Evolutionary conservation across 257 asterid genomes (phyloP).

Genomic region (Salvia hispanica): DNA sequence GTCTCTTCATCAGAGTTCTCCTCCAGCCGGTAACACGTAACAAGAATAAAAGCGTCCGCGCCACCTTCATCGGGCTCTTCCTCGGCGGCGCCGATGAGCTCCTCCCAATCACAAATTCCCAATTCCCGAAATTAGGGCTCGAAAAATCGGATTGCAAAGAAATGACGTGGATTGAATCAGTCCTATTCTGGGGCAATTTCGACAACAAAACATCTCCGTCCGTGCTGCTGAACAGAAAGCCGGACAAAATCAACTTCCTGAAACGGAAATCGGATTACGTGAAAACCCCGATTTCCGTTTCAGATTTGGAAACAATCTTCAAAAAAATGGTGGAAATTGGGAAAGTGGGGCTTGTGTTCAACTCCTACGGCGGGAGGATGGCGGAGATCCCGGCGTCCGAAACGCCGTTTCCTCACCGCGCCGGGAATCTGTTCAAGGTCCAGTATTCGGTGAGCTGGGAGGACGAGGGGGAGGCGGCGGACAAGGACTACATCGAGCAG

Average conservation of each 20-base stretch:
- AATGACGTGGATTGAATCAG: constrained; percentile 66
- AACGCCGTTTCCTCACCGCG: constrained; percentile 67
- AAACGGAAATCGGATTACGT: constrained; percentile 71
- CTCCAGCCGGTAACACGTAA: constrained; percentile 39
- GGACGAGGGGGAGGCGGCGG: constrained; percentile 42
- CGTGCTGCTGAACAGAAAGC: constrained; percentile 36
- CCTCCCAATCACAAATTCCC: constrained; percentile 28
- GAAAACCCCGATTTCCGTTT: constrained; percentile 42
- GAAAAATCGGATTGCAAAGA: constrained; percentile 44
- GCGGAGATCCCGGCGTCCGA: constrained; percentile 43
- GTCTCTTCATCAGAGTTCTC: constrained; percentile 45
- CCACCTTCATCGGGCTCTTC: constrained; percentile 47
- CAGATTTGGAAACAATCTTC: constrained; percentile 37
- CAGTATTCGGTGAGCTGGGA: constrained; percentile 53
- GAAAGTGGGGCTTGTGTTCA: constrained; percentile 42
- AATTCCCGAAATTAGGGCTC: constrained; percentile 44
- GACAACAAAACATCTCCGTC: constrained; percentile 38
- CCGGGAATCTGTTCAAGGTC: constrained; percentile 55
- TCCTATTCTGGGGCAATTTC: constrained; percentile 44
- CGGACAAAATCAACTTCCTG: constrained; percentile 38
- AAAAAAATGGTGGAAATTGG: constrained; percentile 34
- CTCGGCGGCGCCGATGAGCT: constrained; percentile 47
- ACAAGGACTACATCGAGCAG: constrained; percentile 37
- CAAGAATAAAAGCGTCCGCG: constrained; percentile 35
- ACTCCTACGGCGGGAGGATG: constrained; percentile 63